These are phyloP conservation scores for Clausena lansium DNA, from an alignment of 345 rosid genomes.

Conservation along the genomic window DNA sequence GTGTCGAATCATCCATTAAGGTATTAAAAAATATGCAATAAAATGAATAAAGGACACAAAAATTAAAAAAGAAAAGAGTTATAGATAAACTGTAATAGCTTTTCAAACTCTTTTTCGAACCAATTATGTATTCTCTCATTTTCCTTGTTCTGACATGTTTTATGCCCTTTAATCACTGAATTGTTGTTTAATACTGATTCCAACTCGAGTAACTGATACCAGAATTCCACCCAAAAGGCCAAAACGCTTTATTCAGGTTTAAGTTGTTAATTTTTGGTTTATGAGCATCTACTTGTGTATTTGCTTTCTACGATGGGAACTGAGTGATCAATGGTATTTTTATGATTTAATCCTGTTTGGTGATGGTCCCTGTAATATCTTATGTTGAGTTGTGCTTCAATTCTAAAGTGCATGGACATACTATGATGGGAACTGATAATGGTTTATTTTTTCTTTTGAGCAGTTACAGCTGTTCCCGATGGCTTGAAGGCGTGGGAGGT, in stretches of 20 bases:
- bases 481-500: conserved; percentile 98
- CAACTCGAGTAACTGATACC: background rate
- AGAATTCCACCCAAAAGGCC: background rate
- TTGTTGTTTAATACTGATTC: background rate
- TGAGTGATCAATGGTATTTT: background rate
- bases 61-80: background rate
- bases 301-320: background rate
- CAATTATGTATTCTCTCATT: background rate
- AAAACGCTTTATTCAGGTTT: background rate
- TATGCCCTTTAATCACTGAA: background rate
- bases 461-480: conserved; percentile 83
- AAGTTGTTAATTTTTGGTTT: background rate
- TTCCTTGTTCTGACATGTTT: background rate
- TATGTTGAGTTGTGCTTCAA: conserved; percentile 2
- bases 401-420: background rate
- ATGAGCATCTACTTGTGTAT: background rate
- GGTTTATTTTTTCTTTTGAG: conserved; percentile 15
- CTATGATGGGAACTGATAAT: conserved; percentile 9
- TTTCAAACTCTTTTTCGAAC: too few relatives aligned
- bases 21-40: background rate
- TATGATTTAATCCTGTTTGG: background rate
- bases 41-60: background rate
- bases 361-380: background rate
- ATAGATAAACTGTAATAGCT: background rate
- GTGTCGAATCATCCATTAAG: background rate